Evolutionary conservation across 306 rosid species (phyloP), one percentile per base, ranked within the genome.

Genomic region (Vigna nakashimae): DNA sequence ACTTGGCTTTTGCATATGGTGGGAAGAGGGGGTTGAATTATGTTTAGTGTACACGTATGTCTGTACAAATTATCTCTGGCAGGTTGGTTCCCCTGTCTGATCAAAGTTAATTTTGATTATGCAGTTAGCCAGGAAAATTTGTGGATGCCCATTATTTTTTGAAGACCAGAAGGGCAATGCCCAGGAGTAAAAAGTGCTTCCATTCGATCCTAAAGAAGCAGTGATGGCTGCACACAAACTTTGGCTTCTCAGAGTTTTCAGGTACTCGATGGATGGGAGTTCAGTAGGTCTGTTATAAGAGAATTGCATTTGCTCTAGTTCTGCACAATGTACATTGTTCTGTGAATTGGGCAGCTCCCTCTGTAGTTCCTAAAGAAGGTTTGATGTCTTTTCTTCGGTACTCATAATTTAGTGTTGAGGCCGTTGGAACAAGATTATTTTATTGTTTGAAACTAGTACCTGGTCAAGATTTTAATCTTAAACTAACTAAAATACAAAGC

Each of bases 61-160:
- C 28, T 26, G 28, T 30, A 30, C 28, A 26, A 26, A 45, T 77
- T 48, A 64, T 30, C 38, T 34, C 30, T 26, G 64, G 74, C 71
- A 45, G 66, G 65, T 64, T 55, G 57, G 73, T 43, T 70, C 50
- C 57, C 55, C 53, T 7, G 42, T 65, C 64, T 43, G 46, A 63
- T 45, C 7, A n/a, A 72, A 45, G 58, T 36, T 48, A 56, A 72
- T 73, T 73, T 82, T 82, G 80, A 57, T 16, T 78, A 53, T 74
- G 71, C 51, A 56, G 66, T 65, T 66, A 38, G 83, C 65, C 76
- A 40, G 75, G 76, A 34, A 58, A 49, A 18, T 30, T 74, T 28
- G 24, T 63, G 50, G 64, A 58, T 67, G 51, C 46, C 73, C 38
- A 46, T 74, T 22, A 43, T 67, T 40, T 81, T 58, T 30, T 59